Evolutionary conservation across 1,284 basidiomycete genomes (phyloP).

Genomic region (Trametes polyzona): DNA sequence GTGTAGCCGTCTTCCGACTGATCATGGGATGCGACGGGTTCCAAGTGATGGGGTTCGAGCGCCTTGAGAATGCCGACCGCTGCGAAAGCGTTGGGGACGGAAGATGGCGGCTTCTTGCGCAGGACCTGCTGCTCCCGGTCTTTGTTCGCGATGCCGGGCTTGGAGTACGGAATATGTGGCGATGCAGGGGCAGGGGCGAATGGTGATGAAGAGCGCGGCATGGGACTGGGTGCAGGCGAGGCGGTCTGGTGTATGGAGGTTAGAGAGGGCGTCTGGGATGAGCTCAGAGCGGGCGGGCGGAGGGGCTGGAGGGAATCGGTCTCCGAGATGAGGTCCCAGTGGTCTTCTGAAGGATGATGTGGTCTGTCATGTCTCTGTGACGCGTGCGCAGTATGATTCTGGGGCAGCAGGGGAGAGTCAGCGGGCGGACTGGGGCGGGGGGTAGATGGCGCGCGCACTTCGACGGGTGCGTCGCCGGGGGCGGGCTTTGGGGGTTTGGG

Average conservation of each 20-base stretch:
- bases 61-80: slow-evolving; percentile 61
- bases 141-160: slow-evolving; percentile 13
- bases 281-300: slow-evolving; percentile 39
- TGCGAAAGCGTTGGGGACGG: slow-evolving; percentile 32
- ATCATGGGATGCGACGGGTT: slow-evolving; percentile 22
- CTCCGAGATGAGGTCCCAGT: slow-evolving; percentile 51
- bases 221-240: slow-evolving; percentile 27
- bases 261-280: slow-evolving; percentile 46
- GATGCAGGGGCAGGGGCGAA: slow-evolving; percentile 40
- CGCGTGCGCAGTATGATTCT: slow-evolving; percentile 18
- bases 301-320: slow-evolving; percentile 28
- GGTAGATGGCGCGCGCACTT: slow-evolving; percentile 35
- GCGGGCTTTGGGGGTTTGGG: slow-evolving; percentile 41
- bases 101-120: slow-evolving; percentile 39
- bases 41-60: slow-evolving; percentile 54
- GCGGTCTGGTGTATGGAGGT: slow-evolving; percentile 41
- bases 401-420: slow-evolving; percentile 8
- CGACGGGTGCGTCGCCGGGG: slow-evolving; percentile 31
- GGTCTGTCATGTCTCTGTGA: slow-evolving; percentile 32
- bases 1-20: slow-evolving; percentile 33
- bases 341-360: slow-evolving; percentile 42
- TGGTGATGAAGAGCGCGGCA: slow-evolving; percentile 46
- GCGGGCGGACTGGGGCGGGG: slow-evolving; percentile 16
- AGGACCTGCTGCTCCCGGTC: slow-evolving; percentile 31
- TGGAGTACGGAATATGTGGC: slow-evolving; percentile 28